Evolutionary conservation across 208 protist genomes (phyloP).

Genomic region (Acanthamoeba sp.): DNA sequence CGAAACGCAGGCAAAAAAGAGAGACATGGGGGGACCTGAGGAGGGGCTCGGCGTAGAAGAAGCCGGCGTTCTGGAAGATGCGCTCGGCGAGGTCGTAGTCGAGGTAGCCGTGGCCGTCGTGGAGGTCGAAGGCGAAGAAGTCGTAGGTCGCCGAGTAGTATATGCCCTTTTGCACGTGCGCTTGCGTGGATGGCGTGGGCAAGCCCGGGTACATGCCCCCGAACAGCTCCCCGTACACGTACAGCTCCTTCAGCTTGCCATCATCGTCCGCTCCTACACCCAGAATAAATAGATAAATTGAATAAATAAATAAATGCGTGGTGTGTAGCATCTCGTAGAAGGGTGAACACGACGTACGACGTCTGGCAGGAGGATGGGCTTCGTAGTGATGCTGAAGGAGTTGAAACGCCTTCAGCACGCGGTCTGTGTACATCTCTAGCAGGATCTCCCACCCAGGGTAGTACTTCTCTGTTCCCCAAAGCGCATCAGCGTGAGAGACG

Average conservation of each 20-base stretch:
- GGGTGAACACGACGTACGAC: neutral
- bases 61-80: neutral
- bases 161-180: conserved; percentile 30
- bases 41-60: conserved; percentile 17
- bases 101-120: conserved; percentile 22
- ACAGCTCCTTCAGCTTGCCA: neutral
- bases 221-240: conserved; percentile 30
- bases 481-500: neutral
- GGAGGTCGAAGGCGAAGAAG: conserved; percentile 23
- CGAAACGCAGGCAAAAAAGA: neutral
- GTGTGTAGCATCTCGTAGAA: neutral
- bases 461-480: neutral
- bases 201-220: conserved; percentile 37
- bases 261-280: too few relatives aligned
- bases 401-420: neutral
- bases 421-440: neutral
- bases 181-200: neutral
- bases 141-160: conserved; percentile 45
- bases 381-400: neutral
- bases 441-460: conserved; percentile 16
- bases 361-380: neutral
- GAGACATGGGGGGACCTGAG: neutral
- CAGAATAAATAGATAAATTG: too few relatives aligned
- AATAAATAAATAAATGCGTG: neutral
- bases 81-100: conserved; percentile 14